Conservation (phyloP, 345 rosid species). For the Populus deltoides region DNA sequence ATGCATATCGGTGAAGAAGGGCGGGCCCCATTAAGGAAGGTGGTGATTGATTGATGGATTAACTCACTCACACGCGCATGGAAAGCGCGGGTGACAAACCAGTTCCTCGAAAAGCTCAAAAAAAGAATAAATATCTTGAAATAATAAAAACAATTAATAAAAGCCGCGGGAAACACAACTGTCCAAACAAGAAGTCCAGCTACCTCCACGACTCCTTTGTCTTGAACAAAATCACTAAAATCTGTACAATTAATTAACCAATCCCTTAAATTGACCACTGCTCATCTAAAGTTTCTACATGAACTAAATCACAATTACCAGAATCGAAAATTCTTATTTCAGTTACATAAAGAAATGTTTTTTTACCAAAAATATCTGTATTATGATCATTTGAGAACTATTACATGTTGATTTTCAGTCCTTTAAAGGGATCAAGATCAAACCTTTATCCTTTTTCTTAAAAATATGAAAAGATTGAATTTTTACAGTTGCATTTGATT, state of each 20-base stretch:
- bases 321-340: not conserved
- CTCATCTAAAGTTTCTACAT: not conserved
- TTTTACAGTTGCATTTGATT: not conserved
- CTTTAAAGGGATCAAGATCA: not conserved
- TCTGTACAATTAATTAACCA: not conserved
- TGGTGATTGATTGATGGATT: no score
- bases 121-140: not conserved
- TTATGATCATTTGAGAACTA: no score
- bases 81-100: not conserved
- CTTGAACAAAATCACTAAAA: no score
- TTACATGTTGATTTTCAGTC: not conserved
- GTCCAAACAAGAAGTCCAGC: slow-evolving; percentile 9
- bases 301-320: not conserved
- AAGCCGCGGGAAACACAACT: slow-evolving; percentile 1
- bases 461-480: not conserved
- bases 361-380: no score
- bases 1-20: not conserved
- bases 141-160: not conserved
- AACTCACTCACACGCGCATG: not conserved
- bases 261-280: not conserved
- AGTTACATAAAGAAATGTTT: not conserved
- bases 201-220: not conserved
- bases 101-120: not conserved
- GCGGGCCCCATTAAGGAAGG: not conserved
- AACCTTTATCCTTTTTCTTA: not conserved